Percentiles rank a stretch among this genome's conserved stretches.
These are phyloP conservation scores for Pilaira anomala DNA, from an alignment of 192 early-diverging fungal species.

Conservation along the genomic window DNA sequence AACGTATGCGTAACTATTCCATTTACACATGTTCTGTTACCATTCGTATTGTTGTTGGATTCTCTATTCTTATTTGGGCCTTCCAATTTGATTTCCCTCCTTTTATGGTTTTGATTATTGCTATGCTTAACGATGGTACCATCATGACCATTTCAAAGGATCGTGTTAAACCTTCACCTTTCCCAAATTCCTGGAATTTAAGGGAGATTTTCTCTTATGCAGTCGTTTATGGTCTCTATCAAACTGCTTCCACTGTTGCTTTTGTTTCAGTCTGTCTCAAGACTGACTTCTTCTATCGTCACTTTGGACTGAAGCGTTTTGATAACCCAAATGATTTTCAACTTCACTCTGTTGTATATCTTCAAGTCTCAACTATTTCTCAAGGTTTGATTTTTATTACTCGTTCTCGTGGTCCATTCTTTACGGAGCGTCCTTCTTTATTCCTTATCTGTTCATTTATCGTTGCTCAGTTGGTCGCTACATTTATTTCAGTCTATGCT, in stretches of 20 bases:
- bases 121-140: slow-evolving; percentile 89
- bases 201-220: slow-evolving; percentile 83
- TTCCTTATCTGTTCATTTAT: slow-evolving; percentile 60
- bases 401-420: slow-evolving; percentile 66
- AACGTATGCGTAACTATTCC: slow-evolving; percentile 90
- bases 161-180: slow-evolving; percentile 72
- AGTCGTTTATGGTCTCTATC: slow-evolving; percentile 80
- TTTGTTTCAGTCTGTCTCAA: too few species aligned
- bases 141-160: slow-evolving; percentile 91
- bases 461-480: slow-evolving; percentile 63
- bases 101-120: slow-evolving; percentile 83
- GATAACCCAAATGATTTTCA: slow-evolving; percentile 56
- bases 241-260: slow-evolving; percentile 62
- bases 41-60: slow-evolving; percentile 71
- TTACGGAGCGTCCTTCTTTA: slow-evolving; percentile 58
- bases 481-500: slow-evolving; percentile 76
- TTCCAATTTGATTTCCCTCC: slow-evolving; percentile 83
- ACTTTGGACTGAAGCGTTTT: slow-evolving; percentile 51
- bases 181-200: slow-evolving; percentile 87
- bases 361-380: slow-evolving; percentile 73
- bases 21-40: slow-evolving; percentile 91
- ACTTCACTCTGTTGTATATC: slow-evolving; percentile 69
- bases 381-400: slow-evolving; percentile 74
- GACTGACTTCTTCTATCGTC: slow-evolving; percentile 39
- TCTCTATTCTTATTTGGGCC: slow-evolving; percentile 68